Evolutionary conservation across 305 asterid species (phyloP).

Genomic region (Galium porrigens): DNA sequence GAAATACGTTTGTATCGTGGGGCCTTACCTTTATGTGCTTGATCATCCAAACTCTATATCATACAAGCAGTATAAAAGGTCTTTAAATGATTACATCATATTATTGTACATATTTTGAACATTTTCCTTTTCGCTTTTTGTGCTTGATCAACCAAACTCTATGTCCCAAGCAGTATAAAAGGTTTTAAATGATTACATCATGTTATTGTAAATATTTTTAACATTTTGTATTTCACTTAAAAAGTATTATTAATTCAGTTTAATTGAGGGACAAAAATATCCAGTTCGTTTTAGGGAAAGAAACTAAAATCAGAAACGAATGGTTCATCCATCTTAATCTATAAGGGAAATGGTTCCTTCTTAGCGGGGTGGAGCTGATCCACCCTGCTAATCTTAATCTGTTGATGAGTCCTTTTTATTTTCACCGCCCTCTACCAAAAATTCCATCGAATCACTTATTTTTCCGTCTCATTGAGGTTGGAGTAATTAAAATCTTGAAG

Average conservation of each 20-base stretch:
- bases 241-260: neutral
- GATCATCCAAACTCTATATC: conserved; percentile 63
- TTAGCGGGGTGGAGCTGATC: neutral
- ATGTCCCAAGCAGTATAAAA: conserved; percentile 54
- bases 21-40: conserved; percentile 68
- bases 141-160: conserved; percentile 60
- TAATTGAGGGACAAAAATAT: neutral
- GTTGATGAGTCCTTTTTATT: neutral
- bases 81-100: conserved; percentile 14
- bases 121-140: conserved; percentile 28
- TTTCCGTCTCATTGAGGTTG: neutral
- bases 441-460: neutral
- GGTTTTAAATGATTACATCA: conserved; percentile 30
- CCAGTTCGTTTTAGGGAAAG: neutral
- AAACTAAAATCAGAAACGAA: neutral
- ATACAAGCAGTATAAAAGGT: conserved; percentile 74
- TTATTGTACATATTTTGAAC: neutral
- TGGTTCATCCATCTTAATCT: neutral
- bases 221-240: neutral
- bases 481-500: neutral
- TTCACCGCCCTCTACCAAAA: neutral
- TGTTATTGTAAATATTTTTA: neutral
- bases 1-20: conserved; percentile 74
- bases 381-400: too few relatives aligned
- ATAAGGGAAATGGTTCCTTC: neutral